Evolutionary conservation across 495 filamentous ascomycete species (phyloP), one percentile per base, ranked within the genome.

Genomic region (Annulohypoxylon moriforme): DNA sequence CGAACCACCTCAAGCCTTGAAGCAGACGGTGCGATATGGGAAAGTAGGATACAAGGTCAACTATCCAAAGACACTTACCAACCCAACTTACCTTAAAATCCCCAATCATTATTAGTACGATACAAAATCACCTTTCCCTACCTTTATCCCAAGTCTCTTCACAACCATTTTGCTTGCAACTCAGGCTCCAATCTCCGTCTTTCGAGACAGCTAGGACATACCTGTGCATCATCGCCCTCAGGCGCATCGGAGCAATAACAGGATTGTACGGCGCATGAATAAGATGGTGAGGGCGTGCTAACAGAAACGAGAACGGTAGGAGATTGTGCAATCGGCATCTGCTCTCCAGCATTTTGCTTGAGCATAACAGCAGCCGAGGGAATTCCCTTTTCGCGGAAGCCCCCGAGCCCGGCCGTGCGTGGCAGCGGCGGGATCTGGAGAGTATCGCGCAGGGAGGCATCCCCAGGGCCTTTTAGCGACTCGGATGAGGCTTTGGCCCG

Each of bases 221-320:
- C 61, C 25, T 62, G 29, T n/a, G 38, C 29, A 9, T 69, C 8
- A 13, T 36, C 36, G 11, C 36, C 36, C 0, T 40, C 49, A 1
- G 0, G 4, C 2, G 64, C 60, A 0, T 58, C 38, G 0, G 55
- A 38, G 29, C 70, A 73, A 25, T 59, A 73, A 29, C 70, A 73
- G 11, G 60, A 60, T 31, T 73, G 70, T 2, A 68, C 60, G 6
- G 70, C 70, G 42, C 49, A 69, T 0, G 66, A 66, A 31, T 64
- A 65, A 7, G 16, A 27, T 1, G 70, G 65, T n/a, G 70, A 68
- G 2, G 65, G 65, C 1, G 65, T 58, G 24, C 49, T 64, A n/a
- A 73, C 44, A 2, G 65, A 68, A 18, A 73, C 60, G 1, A 73
- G 61, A 56, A 55, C 29, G 6, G 29, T 31, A 13, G 36, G 9